Evolutionary conservation across 768 basidiomycete species (phyloP).

Genomic region (Termitomyces sp.): DNA sequence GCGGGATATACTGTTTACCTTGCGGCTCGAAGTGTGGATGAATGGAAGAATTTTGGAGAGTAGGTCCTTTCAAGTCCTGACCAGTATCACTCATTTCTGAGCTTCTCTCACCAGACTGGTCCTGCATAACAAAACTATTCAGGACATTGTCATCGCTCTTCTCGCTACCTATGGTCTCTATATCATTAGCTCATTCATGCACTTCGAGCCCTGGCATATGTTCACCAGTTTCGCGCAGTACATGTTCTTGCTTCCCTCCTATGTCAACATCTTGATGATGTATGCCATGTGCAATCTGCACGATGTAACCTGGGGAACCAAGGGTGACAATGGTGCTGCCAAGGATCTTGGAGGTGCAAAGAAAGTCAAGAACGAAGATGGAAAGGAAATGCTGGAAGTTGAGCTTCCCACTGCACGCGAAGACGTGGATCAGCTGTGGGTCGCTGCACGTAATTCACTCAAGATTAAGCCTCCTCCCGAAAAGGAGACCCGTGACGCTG

Average conservation of each 20-base stretch:
- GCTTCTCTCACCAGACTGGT: constrained; percentile 40
- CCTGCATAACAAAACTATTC: constrained; percentile 59
- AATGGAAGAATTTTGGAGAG: constrained; percentile 72
- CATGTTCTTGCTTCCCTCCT: constrained; percentile 79
- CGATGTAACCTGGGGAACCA: constrained; percentile 90
- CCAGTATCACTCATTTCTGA: background rate
- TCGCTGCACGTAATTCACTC: constrained; percentile 65
- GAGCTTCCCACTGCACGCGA: constrained; percentile 77
- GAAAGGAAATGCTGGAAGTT: constrained; percentile 84
- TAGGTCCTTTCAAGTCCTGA: constrained; percentile 27
- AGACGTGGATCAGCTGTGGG: constrained; percentile 86
- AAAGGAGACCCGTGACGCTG: constrained; percentile 79
- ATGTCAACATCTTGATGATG: constrained; percentile 86
- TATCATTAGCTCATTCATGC: constrained; percentile 81
- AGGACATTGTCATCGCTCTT: constrained; percentile 81
- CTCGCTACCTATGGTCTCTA: constrained; percentile 78
- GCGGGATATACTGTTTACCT: constrained; percentile 89
- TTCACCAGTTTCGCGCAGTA: constrained; percentile 91
- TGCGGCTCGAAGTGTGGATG: constrained; percentile 63
- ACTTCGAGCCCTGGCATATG: constrained; percentile 96
- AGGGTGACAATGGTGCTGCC: constrained; percentile 82
- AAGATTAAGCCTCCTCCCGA: constrained; percentile 62
- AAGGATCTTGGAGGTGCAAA: constrained; percentile 91
- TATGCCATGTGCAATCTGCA: constrained; percentile 93
- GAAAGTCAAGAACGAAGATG: constrained; percentile 79